These are phyloP conservation scores for Eimeria sp. DNA, from an alignment of 169 alveolate genomes.

Conservation along the genomic window DNA sequence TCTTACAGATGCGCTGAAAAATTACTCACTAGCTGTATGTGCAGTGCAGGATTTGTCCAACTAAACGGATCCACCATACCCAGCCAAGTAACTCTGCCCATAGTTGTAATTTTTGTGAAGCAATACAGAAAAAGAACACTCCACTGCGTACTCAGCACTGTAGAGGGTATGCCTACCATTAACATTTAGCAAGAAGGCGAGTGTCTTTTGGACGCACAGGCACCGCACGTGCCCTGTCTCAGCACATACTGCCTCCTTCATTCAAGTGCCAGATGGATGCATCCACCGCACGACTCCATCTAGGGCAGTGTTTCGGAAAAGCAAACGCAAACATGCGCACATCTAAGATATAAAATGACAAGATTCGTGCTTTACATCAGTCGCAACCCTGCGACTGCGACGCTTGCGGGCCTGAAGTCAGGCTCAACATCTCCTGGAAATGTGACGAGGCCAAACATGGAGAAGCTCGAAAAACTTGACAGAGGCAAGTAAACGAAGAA, in stretches of 20 bases:
- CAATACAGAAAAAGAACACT: neutral
- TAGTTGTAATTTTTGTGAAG: neutral
- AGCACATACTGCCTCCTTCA: neutral
- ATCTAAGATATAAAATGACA: neutral
- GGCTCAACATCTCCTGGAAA: neutral
- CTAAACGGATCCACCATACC: neutral
- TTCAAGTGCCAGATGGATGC: neutral
- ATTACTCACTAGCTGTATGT: neutral
- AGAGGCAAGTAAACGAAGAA: neutral
- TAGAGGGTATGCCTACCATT: no score
- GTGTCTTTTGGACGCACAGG: no score
- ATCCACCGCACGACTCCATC: neutral
- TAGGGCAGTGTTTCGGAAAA: neutral
- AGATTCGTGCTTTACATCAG: neutral
- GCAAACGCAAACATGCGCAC: neutral
- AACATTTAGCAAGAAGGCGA: no score
- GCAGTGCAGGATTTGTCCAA: neutral
- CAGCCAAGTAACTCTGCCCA: neutral
- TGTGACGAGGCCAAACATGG: neutral
- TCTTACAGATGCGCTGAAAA: neutral
- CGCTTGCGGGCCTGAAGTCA: neutral
- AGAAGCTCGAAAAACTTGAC: neutral
- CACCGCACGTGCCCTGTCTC: no score
- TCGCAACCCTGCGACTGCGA: neutral
- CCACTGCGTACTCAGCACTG: neutral